Evolutionary conservation across 2,329 filamentous ascomycete genomes (phyloP).

Genomic region (Talaromyces pinophilus): DNA sequence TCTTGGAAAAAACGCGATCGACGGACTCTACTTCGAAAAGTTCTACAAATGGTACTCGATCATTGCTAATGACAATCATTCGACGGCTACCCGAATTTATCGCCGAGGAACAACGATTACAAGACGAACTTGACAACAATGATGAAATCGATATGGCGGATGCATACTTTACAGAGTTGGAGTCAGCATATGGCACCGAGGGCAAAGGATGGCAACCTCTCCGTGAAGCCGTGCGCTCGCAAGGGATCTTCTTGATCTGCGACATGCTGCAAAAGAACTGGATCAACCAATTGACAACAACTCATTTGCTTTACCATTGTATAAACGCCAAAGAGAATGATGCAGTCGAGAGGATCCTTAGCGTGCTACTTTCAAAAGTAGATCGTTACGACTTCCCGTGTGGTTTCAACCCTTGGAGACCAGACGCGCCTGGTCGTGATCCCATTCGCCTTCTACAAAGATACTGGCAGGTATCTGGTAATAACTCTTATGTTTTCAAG

Average conservation of each 20-base stretch:
- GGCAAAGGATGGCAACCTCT: constrained; percentile 44
- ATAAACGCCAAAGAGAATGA: constrained; percentile 37
- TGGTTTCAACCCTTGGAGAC: constrained; percentile 30
- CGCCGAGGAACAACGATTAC: constrained; percentile 38
- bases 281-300: constrained; percentile 37
- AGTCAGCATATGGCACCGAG: constrained; percentile 40
- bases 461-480: constrained; percentile 30
- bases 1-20: constrained; percentile 38
- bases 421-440: constrained; percentile 28
- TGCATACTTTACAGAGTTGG: constrained; percentile 46
- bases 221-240: constrained; percentile 44
- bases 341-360: constrained; percentile 39
- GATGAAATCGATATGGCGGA: constrained; percentile 43
- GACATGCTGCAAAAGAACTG: constrained; percentile 40
- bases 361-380: constrained; percentile 35
- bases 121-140: constrained; percentile 37
- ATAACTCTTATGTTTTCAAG: constrained; percentile 36
- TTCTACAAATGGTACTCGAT: constrained; percentile 33
- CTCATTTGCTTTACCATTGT: constrained; percentile 38
- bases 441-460: constrained; percentile 35
- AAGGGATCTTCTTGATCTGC: constrained; percentile 43
- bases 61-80: constrained; percentile 40
- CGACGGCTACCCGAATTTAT: constrained; percentile 44
- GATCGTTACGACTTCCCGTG: constrained; percentile 33
- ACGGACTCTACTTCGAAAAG: constrained; percentile 10